Conservation (phyloP, 305 asterid species). For the Solanum hybrid region DNA sequence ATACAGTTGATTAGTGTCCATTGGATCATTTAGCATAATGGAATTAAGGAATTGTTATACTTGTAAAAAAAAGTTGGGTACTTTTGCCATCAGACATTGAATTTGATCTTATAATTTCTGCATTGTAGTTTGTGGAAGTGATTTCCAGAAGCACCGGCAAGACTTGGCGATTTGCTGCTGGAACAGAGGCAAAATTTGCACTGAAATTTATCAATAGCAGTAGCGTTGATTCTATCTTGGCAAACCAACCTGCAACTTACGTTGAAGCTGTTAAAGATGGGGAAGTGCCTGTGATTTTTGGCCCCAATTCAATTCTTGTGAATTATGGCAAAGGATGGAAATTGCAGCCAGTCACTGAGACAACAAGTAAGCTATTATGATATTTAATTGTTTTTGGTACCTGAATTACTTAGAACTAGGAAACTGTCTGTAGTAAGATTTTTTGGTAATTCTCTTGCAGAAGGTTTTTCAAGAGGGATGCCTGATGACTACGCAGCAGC, state of each 20-base stretch:
- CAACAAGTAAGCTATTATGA: conserved; percentile 13
- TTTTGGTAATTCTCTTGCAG: background rate
- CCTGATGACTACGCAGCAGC: background rate
- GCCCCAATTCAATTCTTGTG: conserved; percentile 53
- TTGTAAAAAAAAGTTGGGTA: background rate
- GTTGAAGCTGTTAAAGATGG: conserved; percentile 63
- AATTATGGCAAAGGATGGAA: conserved; percentile 56
- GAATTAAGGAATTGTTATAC: background rate
- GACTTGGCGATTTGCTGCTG: conserved; percentile 11
- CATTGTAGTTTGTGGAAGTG: conserved; percentile 11
- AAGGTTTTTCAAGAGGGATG: background rate
- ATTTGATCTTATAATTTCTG: background rate
- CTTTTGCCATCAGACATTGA: background rate
- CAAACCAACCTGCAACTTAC: conserved; percentile 29
- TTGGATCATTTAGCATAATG: background rate
- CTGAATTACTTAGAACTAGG: conserved; percentile 1
- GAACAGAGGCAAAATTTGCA: conserved; percentile 15
- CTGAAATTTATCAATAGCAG: conserved; percentile 19
- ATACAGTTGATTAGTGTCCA: background rate
- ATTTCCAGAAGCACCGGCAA: conserved; percentile 7
- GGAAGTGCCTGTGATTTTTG: conserved; percentile 59
- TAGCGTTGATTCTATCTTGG: conserved; percentile 15
- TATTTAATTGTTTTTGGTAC: background rate
- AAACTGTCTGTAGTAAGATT: conserved; percentile 26
- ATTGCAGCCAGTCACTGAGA: conserved; percentile 39